Conservation (phyloP, 108 stramenopile genomes). For the Stephanodiscus triporus region DNA sequence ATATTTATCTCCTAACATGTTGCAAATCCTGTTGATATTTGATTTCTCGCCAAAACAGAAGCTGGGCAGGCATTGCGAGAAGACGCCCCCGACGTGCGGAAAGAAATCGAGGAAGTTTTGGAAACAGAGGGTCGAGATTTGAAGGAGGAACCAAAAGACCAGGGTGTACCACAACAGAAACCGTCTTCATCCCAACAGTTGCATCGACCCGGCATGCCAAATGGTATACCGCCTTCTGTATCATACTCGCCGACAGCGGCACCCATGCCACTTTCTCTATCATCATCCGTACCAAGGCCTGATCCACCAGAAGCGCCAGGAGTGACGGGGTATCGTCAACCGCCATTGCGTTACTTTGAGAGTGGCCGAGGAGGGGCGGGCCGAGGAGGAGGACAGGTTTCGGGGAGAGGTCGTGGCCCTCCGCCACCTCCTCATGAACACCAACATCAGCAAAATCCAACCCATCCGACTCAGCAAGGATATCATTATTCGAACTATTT, state of each 20-base stretch:
- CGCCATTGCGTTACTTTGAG: conserved; percentile 41
- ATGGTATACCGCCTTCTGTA: conserved; percentile 34
- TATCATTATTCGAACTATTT: not conserved
- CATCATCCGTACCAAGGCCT: conserved; percentile 15
- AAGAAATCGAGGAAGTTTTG: conserved; percentile 39
- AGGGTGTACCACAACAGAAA: conserved; percentile 15
- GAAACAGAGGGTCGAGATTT: not conserved
- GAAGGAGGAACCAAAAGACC: not conserved
- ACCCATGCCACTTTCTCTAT: not conserved
- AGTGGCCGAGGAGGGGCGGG: conserved; percentile 15
- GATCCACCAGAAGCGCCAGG: conserved; percentile 51
- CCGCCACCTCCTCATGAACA: conserved; percentile 4
- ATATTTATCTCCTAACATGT: not conserved
- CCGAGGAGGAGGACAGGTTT: not conserved
- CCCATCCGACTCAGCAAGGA: not conserved
- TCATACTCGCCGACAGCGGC: conserved; percentile 35
- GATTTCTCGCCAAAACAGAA: conserved; percentile 20
- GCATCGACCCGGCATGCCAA: conserved; percentile 13
- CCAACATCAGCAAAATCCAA: conserved; percentile 1
- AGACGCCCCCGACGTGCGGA: conserved; percentile 54
- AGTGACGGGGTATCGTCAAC: conserved; percentile 49
- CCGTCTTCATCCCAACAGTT: conserved; percentile 15
- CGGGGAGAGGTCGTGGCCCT: conserved; percentile 31
- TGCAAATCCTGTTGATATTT: not conserved
- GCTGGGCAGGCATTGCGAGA: conserved; percentile 57